These are phyloP conservation scores for Termitomyces sp. DNA, from an alignment of 768 basidiomycete genomes.

Conservation along the genomic window DNA sequence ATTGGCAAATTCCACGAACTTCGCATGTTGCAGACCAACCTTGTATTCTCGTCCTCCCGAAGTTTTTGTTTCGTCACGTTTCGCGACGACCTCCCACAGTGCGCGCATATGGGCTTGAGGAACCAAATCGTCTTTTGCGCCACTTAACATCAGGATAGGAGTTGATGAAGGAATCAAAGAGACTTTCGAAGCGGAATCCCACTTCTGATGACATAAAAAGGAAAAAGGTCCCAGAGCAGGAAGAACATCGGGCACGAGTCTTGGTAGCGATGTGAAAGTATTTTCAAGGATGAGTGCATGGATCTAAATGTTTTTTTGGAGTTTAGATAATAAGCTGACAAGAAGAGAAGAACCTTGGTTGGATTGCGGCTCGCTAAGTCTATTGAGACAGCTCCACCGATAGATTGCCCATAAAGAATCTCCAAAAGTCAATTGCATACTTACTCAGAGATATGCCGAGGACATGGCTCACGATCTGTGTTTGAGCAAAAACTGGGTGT, in stretches of 20 bases:
- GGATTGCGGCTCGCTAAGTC: constrained; percentile 81
- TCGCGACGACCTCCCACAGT: constrained; percentile 60
- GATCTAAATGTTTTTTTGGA: constrained; percentile 38
- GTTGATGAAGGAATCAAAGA: constrained; percentile 54
- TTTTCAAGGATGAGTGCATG: constrained; percentile 85
- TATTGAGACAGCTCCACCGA: constrained; percentile 91
- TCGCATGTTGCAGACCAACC: constrained; percentile 47
- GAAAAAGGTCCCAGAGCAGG: constrained; percentile 36
- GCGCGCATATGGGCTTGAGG: constrained; percentile 73
- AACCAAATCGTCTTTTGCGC: constrained; percentile 66
- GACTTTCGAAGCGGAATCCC: constrained; percentile 22
- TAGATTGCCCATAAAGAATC: constrained; percentile 81
- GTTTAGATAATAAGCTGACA: not conserved
- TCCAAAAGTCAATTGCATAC: constrained; percentile 17
- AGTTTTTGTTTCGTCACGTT: constrained; percentile 43
- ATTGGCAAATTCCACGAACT: constrained; percentile 48
- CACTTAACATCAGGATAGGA: constrained; percentile 83
- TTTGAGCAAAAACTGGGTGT: constrained; percentile 58
- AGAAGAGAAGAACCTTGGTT: constrained; percentile 38
- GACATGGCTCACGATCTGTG: constrained; percentile 50
- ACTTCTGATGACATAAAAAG: constrained; percentile 13
- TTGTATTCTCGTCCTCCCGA: constrained; percentile 34
- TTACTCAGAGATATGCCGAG: not conserved
- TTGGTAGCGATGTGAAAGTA: constrained; percentile 83
- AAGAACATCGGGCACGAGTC: constrained; percentile 70